These are phyloP conservation scores for Lonicera japonica DNA, from an alignment of 129 eudicot genomes.

Conservation along the genomic window DNA sequence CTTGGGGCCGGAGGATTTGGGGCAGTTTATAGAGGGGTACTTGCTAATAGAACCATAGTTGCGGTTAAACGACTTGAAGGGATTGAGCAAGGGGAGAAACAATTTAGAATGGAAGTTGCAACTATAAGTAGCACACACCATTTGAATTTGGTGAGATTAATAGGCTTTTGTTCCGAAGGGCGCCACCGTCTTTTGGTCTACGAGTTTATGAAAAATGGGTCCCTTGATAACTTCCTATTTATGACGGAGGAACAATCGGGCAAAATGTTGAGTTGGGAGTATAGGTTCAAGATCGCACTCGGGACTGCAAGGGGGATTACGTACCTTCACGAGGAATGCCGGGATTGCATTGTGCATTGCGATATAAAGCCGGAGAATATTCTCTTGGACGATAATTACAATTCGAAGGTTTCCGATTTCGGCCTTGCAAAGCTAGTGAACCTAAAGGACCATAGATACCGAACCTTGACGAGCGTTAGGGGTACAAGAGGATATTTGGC, in stretches of 20 bases:
- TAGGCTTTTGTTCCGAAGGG: slow-evolving; percentile 87
- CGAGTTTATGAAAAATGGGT: slow-evolving; percentile 83
- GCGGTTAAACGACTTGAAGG: slow-evolving; percentile 86
- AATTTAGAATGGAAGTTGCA: slow-evolving; percentile 89
- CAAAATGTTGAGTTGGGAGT: slow-evolving; percentile 55
- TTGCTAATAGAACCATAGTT: slow-evolving; percentile 50
- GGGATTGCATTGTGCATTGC: slow-evolving; percentile 83
- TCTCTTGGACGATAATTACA: slow-evolving; percentile 63
- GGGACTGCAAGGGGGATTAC: slow-evolving; percentile 84
- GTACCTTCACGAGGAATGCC: slow-evolving; percentile 81
- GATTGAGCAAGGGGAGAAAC: slow-evolving; percentile 87
- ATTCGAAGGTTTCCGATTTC: slow-evolving; percentile 70
- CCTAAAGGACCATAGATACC: slow-evolving; percentile 63
- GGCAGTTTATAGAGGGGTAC: slow-evolving; percentile 64
- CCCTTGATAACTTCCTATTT: slow-evolving; percentile 69
- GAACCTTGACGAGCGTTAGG: slow-evolving; percentile 68
- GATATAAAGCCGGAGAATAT: slow-evolving; percentile 88
- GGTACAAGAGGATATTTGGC: slow-evolving; percentile 89
- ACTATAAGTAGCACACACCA: slow-evolving; percentile 91
- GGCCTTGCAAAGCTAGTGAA: slow-evolving; percentile 76
- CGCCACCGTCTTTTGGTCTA: slow-evolving; percentile 71
- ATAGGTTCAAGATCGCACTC: slow-evolving; percentile 50
- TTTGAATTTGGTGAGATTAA: slow-evolving; percentile 67
- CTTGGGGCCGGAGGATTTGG: slow-evolving; percentile 91
- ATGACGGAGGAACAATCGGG: slow-evolving; percentile 29